Evolutionary conservation across 495 filamentous ascomycete species (phyloP).

Genomic region (Penicillium bialowiezense): DNA sequence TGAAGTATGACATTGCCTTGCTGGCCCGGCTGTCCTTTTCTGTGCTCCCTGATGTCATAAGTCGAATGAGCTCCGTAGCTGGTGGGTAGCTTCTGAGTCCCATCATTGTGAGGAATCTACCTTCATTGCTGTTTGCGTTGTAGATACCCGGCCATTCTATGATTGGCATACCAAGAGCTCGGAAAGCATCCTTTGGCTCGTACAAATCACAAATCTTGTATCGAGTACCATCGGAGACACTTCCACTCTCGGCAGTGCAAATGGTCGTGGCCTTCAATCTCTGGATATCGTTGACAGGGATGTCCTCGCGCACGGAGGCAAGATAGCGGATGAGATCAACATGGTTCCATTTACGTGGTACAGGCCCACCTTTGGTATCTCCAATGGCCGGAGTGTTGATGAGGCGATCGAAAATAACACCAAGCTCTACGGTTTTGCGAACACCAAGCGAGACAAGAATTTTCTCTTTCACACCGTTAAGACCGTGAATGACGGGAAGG

Average conservation of each 20-base stretch:
- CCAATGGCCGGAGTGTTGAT: constrained; percentile 50
- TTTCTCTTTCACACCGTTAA: constrained; percentile 82
- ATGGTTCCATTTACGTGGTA: constrained; percentile 72
- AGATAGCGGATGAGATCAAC: constrained; percentile 93
- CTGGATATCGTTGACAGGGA: constrained; percentile 78
- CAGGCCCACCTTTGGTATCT: constrained; percentile 37
- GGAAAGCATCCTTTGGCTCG: constrained; percentile 71
- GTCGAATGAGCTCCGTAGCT: constrained; percentile 66
- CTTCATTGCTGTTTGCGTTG: constrained; percentile 61
- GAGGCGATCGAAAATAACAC: constrained; percentile 86
- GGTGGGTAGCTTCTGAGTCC: constrained; percentile 69
- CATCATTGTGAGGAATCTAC: constrained; percentile 64
- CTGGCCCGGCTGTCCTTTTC: constrained; percentile 58
- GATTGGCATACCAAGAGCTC: constrained; percentile 68
- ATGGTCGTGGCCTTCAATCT: constrained; percentile 73
- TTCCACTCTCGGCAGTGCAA: constrained; percentile 69
- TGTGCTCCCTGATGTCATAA: constrained; percentile 62
- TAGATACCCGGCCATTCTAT: constrained; percentile 80
- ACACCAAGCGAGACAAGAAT: constrained; percentile 77
- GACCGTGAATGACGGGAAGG: constrained; percentile 72
- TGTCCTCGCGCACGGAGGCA: constrained; percentile 83
- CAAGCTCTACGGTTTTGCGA: constrained; percentile 82
- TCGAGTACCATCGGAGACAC: constrained; percentile 39
- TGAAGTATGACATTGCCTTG: constrained; percentile 76
- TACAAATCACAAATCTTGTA: constrained; percentile 84